Evolutionary conservation across 805 yeast genomes (phyloP).

Genomic region (Groenewaldozyma tartarivorans): DNA sequence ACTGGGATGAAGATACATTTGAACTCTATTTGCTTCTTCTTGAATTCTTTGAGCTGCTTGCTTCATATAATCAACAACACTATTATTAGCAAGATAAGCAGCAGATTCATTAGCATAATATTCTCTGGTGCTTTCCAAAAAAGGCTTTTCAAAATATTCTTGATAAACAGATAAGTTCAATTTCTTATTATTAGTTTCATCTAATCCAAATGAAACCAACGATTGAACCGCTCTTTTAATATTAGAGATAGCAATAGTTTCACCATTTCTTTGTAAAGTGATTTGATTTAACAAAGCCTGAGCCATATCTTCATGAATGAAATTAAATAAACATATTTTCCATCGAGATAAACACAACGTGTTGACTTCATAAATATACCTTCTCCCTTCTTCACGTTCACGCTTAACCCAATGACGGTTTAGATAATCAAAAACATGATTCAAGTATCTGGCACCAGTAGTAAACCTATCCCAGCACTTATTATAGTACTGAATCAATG

Average conservation of each 20-base stretch:
- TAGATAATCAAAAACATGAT: constrained; percentile 90
- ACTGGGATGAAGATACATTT: constrained; percentile 74
- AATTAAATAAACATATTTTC: constrained; percentile 73
- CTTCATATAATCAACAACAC: constrained; percentile 83
- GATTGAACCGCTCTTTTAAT: constrained; percentile 74
- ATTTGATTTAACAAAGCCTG: constrained; percentile 68
- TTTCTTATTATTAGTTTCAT: constrained; percentile 79
- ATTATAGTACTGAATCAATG: constrained; percentile 74
- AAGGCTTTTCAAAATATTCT: constrained; percentile 65
- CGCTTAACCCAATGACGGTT: constrained; percentile 97
- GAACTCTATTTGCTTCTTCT: constrained; percentile 75
- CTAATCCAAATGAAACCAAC: constrained; percentile 83
- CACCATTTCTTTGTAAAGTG: constrained; percentile 69
- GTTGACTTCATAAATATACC: constrained; percentile 84
- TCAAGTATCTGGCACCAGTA: constrained; percentile 83
- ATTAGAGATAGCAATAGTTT: constrained; percentile 54
- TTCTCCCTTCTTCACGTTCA: constrained; percentile 86
- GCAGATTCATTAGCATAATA: constrained; percentile 64
- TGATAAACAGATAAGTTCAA: constrained; percentile 75
- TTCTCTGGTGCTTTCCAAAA: constrained; percentile 45
- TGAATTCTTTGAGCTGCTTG: constrained; percentile 74
- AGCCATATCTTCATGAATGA: constrained; percentile 51
- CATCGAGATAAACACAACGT: constrained; percentile 81
- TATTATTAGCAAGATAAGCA: constrained; percentile 56
- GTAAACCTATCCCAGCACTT: constrained; percentile 82